Percentiles rank a stretch among this genome's conserved stretches.
These are phyloP conservation scores for Aplosporella prunicola DNA, from an alignment of 2,329 filamentous ascomycete genomes.

Conservation along the genomic window DNA sequence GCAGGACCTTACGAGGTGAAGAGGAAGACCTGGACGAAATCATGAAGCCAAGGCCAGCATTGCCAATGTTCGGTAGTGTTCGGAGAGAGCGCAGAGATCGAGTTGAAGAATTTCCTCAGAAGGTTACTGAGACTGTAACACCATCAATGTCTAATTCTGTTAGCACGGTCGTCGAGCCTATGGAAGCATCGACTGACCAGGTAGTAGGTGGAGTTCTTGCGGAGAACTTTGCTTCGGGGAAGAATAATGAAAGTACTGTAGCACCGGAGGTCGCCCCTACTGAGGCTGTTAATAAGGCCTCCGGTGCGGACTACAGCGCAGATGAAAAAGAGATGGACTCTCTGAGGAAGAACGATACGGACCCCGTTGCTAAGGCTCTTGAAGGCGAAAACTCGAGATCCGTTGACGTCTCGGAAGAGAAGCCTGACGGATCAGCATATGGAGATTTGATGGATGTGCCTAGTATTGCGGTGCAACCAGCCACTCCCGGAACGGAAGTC, in stretches of 20 bases:
- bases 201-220: constrained; percentile 47
- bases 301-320: constrained; percentile 25
- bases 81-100: constrained; percentile 45
- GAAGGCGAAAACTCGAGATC: not conserved
- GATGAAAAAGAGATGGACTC: constrained; percentile 1
- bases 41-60: constrained; percentile 64
- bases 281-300: constrained; percentile 27
- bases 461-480: constrained; percentile 26
- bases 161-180: constrained; percentile 25
- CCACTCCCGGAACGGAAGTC: constrained; percentile 24
- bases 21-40: constrained; percentile 55
- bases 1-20: constrained; percentile 24
- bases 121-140: constrained; percentile 39
- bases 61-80: constrained; percentile 68
- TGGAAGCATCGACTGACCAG: constrained; percentile 52
- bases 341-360: not conserved
- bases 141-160: constrained; percentile 27
- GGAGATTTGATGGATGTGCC: constrained; percentile 19
- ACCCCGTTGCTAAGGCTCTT: not conserved
- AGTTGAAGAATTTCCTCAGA: constrained; percentile 43
- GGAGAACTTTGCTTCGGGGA: constrained; percentile 46
- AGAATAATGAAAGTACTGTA: too few relatives aligned
- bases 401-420: too few relatives aligned
- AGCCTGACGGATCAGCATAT: too few relatives aligned
- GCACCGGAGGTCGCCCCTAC: not conserved